Evolutionary conservation across 1,139 yeast genomes (phyloP).

Genomic region (Pichia sp.): DNA sequence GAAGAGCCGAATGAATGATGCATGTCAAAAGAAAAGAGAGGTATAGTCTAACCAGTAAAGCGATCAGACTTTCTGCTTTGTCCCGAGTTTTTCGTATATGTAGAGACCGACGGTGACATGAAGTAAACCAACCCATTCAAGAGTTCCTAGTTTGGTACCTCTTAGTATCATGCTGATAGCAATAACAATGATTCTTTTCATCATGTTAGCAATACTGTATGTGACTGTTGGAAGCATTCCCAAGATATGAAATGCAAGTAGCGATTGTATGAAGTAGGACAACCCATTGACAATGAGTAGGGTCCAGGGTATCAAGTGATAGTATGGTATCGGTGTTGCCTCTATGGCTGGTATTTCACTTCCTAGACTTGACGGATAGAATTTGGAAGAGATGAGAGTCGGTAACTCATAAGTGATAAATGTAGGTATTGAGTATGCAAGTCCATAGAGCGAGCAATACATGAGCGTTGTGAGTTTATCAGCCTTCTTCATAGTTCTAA

Average conservation of each 20-base stretch:
- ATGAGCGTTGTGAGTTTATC: constrained; percentile 79
- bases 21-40: too few relatives aligned
- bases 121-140: constrained; percentile 54
- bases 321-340: constrained; percentile 12
- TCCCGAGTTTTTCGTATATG: constrained; percentile 63
- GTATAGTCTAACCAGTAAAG: too few relatives aligned
- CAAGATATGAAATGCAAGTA: constrained; percentile 81
- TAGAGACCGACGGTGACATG: constrained; percentile 38
- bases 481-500: not conserved
- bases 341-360: constrained; percentile 4
- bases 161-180: constrained; percentile 76
- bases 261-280: constrained; percentile 76
- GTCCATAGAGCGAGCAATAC: constrained; percentile 78
- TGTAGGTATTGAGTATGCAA: constrained; percentile 66
- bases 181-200: constrained; percentile 83
- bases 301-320: constrained; percentile 24
- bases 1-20: too few relatives aligned
- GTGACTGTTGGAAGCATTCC: constrained; percentile 83
- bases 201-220: constrained; percentile 80
- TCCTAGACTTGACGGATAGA: constrained; percentile 21
- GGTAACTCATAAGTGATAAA: constrained; percentile 61
- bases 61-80: too few relatives aligned
- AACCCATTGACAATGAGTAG: constrained; percentile 49
- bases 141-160: constrained; percentile 45
- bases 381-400: constrained; percentile 13